Conservation (phyloP, 306 rosid genomes). For the Corylus americana region DNA sequence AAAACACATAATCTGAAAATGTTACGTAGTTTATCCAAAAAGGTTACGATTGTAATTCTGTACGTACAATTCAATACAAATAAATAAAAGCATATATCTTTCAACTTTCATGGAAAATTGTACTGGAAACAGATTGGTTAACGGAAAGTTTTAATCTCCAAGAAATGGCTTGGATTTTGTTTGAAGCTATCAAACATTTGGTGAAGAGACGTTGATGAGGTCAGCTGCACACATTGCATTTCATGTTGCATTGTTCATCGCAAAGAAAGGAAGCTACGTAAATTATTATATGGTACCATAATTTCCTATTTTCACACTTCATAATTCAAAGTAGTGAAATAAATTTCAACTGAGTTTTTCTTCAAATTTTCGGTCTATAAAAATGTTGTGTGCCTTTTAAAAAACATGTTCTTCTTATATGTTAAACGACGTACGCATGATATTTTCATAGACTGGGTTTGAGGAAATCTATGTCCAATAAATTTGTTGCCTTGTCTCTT, state of each 20-base stretch:
- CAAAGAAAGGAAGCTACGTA: constrained; percentile 59
- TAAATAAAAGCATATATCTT: neutral
- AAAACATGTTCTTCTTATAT: too few species aligned
- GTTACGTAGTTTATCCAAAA: too few species aligned
- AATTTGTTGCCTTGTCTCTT: too few species aligned
- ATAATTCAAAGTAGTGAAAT: too few species aligned
- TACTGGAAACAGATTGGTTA: constrained; percentile 5
- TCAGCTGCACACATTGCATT: constrained; percentile 53
- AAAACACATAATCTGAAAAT: too few species aligned
- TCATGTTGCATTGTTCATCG: constrained; percentile 53
- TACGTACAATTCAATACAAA: neutral
- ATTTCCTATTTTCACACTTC: neutral
- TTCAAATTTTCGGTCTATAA: too few species aligned
- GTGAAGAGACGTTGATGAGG: constrained; percentile 42
- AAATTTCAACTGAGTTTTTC: too few species aligned
- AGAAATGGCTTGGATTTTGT: constrained; percentile 18
- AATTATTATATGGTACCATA: constrained; percentile 56
- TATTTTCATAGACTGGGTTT: too few species aligned
- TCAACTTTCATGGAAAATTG: neutral
- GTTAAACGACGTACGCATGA: too few species aligned
- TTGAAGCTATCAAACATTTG: constrained; percentile 46
- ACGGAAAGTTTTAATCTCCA: constrained; percentile 4
- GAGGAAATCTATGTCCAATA: too few species aligned
- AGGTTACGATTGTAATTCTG: too few species aligned
- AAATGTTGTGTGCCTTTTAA: too few species aligned